These are phyloP conservation scores for Tulasnella sp. DNA, from an alignment of 768 basidiomycete genomes.

Conservation along the genomic window DNA sequence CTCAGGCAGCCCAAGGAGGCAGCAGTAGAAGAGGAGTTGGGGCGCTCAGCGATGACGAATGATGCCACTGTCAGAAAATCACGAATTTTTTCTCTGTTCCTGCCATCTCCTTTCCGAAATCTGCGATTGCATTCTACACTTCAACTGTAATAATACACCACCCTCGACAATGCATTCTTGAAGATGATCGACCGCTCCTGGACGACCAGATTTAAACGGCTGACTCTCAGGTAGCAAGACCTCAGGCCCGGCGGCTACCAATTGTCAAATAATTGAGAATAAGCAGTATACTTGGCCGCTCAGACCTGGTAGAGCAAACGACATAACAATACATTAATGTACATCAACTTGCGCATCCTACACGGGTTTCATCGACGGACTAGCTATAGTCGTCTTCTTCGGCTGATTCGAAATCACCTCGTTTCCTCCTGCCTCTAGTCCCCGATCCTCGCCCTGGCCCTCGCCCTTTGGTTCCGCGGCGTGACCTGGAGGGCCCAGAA, in stretches of 20 bases:
- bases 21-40: not conserved
- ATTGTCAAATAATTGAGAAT: too few species aligned
- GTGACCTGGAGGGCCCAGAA: constrained; percentile 10
- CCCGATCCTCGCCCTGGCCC: constrained; percentile 8
- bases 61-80: not conserved
- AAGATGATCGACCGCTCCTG: not conserved
- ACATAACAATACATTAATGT: not conserved
- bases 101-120: not conserved
- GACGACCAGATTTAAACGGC: not conserved
- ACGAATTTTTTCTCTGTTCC: not conserved
- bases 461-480: constrained; percentile 9
- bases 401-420: not conserved
- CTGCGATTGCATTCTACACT: not conserved
- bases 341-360: not conserved
- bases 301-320: not conserved
- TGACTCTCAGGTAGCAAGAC: too few species aligned
- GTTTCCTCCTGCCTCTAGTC: constrained; percentile 11
- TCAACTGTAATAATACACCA: not conserved
- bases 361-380: too few species aligned
- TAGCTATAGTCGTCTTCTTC: constrained; percentile 4
- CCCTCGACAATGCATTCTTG: not conserved
- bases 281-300: not conserved
- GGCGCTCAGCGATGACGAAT: constrained; percentile 10
- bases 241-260: too few species aligned
- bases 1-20: constrained; percentile 1